These are phyloP conservation scores for Triticum turgidum DNA, from an alignment of 176 grass and related monocot genomes.

Conservation along the genomic window DNA sequence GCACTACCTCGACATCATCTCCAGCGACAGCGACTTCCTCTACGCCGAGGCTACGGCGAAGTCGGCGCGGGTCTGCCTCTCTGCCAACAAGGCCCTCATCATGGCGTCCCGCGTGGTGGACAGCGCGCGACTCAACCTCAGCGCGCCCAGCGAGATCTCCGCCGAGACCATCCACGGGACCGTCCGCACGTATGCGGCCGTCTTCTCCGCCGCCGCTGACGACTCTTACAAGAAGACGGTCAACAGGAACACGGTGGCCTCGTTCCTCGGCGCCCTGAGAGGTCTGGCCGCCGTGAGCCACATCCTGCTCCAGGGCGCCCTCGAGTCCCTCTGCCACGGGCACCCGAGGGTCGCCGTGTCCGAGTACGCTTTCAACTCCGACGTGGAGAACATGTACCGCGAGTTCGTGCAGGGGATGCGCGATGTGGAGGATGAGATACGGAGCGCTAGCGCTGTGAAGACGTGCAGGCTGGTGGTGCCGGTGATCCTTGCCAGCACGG, in stretches of 20 bases:
- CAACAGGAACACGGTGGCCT: not conserved
- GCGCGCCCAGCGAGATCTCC: conserved; percentile 7
- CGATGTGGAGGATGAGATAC: not conserved
- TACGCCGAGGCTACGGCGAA: conserved; percentile 19
- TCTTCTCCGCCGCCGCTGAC: not conserved
- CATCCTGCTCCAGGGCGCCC: conserved; percentile 26
- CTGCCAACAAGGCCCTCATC: not conserved
- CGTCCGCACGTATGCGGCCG: not conserved
- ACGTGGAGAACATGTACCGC: not conserved
- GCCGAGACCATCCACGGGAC: not conserved
- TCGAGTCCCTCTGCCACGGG: conserved; percentile 7
- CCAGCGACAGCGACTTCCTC: not conserved
- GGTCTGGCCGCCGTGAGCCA: conserved; percentile 17
- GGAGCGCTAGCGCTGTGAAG: not conserved
- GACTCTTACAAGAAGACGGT: not conserved
- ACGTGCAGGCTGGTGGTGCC: conserved; percentile 7
- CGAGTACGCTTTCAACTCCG: conserved; percentile 26
- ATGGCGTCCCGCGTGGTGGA: conserved; percentile 20
- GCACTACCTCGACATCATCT: conserved; percentile 4
- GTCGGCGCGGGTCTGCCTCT: conserved; percentile 19
- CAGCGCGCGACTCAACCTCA: not conserved
- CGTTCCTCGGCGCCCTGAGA: conserved; percentile 16
- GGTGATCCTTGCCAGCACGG: not conserved
- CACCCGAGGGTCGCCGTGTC: not conserved
- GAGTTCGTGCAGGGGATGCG: not conserved